Evolutionary conservation across 192 early-diverging fungal genomes (phyloP).

Genomic region (Irineochytrium annulatum): DNA sequence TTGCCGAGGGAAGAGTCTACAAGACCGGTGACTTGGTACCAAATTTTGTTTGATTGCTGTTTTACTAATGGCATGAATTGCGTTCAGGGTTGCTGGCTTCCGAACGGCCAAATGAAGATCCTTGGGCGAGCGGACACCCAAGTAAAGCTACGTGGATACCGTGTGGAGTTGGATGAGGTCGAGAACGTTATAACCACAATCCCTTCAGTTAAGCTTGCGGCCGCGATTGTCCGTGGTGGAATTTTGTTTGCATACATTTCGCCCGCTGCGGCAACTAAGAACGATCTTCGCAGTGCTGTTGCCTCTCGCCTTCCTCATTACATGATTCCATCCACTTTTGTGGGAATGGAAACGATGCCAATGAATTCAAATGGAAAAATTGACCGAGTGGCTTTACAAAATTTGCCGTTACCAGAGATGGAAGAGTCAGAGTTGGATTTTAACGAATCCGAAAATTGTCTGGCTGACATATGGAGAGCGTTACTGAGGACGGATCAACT

Average conservation of each 20-base stretch:
- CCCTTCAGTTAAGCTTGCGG: constrained; percentile 6
- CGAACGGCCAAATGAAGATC: constrained; percentile 25
- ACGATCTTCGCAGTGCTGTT: constrained; percentile 3
- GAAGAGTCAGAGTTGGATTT: too few relatives aligned
- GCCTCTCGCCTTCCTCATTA: constrained; percentile 23
- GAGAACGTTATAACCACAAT: background rate
- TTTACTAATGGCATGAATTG: background rate
- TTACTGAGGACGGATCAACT: too few relatives aligned
- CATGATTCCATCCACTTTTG: constrained; percentile 23
- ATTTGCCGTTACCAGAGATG: background rate
- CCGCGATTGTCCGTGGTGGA: constrained; percentile 24
- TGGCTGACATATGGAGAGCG: too few relatives aligned
- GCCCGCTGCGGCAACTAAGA: background rate
- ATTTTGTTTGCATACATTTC: constrained; percentile 26
- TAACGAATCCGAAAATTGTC: too few relatives aligned
- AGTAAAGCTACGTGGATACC: constrained; percentile 35
- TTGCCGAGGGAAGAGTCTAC: constrained; percentile 16
- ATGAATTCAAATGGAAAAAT: constrained; percentile 29
- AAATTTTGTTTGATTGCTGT: too few relatives aligned
- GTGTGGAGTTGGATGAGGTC: constrained; percentile 34
- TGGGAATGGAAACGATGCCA: constrained; percentile 26
- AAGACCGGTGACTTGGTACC: constrained; percentile 24
- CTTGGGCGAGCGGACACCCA: constrained; percentile 29
- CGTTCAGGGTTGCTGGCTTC: constrained; percentile 7
- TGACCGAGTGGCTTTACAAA: background rate